A percentile compares a stretch with the other conserved stretches of the same genome.
Conservation (phyloP, 805 yeast species). For the Metschnikowia corniflorae region DNA sequence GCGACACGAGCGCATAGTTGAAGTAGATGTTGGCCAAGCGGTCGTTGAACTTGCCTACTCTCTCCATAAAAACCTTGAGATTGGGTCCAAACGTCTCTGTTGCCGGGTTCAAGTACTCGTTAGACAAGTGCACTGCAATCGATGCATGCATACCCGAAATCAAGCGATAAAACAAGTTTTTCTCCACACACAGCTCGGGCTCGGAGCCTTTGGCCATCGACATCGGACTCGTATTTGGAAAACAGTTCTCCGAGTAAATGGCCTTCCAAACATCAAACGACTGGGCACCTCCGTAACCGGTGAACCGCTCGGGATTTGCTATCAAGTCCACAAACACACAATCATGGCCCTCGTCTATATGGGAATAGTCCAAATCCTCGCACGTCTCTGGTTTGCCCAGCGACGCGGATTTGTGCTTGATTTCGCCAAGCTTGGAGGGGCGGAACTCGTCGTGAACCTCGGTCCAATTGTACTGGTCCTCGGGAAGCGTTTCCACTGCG, state of each 20-base stretch:
- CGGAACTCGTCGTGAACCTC: constrained; percentile 62
- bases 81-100: constrained; percentile 85
- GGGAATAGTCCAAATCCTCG: constrained; percentile 64
- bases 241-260: constrained; percentile 89
- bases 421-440: constrained; percentile 63
- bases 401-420: constrained; percentile 22
- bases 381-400: constrained; percentile 22
- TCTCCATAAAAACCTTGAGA: constrained; percentile 72
- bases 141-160: constrained; percentile 95
- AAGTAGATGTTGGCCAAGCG: constrained; percentile 86
- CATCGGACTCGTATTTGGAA: constrained; percentile 48
- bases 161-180: constrained; percentile 80
- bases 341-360: constrained; percentile 58
- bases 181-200: constrained; percentile 67
- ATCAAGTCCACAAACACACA: constrained; percentile 82
- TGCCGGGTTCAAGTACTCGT: constrained; percentile 60
- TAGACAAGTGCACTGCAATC: constrained; percentile 86
- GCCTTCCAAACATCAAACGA: constrained; percentile 91
- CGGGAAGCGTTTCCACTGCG: constrained; percentile 70
- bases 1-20: constrained; percentile 83
- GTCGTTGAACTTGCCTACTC: constrained; percentile 89
- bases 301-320: constrained; percentile 92
- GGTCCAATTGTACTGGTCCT: constrained; percentile 66
- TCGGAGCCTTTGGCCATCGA: constrained; percentile 30
- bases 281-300: constrained; percentile 93